Base-by-base conservation (phyloP, 2,329 filamentous ascomycete species). In the Xylariaceae sp. region DNA sequence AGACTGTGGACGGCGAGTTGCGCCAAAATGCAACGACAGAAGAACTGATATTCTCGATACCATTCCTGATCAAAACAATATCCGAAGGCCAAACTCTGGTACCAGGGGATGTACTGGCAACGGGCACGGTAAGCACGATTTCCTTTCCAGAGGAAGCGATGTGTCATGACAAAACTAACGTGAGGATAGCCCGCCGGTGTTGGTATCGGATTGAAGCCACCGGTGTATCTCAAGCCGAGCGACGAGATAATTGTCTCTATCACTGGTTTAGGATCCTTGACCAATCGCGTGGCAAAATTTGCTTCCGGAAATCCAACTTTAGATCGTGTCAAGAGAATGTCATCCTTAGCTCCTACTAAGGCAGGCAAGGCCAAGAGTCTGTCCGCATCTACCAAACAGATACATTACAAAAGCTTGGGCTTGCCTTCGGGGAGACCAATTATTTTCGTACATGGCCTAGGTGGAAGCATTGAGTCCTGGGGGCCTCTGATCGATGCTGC, bases 171-270 rank as follows among this genome's bases (percentile, higher is more conserved):
- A n/a, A n/a, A n/a, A n/a, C n/a, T n/a, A n/a, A n/a, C n/a, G n/a
- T n/a, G n/a, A n/a, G n/a, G n/a, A n/a, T n/a, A n/a, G n/a, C 49
- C 49, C 7, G 49, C 49, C 6, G 49, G 49, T 22, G 49, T 51
- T 4, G 49, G 49, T 5, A 51, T 49, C 23, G 49, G 49, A 19
- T 48, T 36, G 33, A 36, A 44, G 25, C 49, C 49, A 8, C 49
- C 49, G 1, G 40, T 46, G 3, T 51, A 48, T 22, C 29, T 51
- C 3, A 46, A 51, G 32, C 17, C 49, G 2, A 45, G 42, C 12
- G 49, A 51, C 5, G 46, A 49, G 25, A 35, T 51, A n/a, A 38
- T 45, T 8, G 42, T 51, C n/a, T 51, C 49, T 7, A 43, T 51
- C 4, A 51, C 49, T 3, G 42, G 49, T 3, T 42, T 51, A 14